A percentile compares a stretch with the other conserved stretches of the same genome.
Evolutionary conservation across 2,329 filamentous ascomycete genomes (phyloP).

Genomic region (Escovopsis sp.): DNA sequence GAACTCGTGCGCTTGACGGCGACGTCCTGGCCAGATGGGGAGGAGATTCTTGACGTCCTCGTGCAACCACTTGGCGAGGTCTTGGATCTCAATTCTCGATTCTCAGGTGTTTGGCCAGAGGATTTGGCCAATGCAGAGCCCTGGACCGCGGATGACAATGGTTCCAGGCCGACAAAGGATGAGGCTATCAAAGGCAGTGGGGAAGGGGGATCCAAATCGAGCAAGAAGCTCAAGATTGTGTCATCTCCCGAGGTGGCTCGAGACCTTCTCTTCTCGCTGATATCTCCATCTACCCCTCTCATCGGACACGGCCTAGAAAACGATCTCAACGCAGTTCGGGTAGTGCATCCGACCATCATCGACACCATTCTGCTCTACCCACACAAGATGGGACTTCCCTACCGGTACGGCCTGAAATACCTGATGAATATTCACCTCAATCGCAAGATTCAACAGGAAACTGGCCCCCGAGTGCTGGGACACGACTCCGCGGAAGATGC

Average conservation of each 20-base stretch:
- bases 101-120: slow-evolving; percentile 71
- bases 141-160: slow-evolving; percentile 23
- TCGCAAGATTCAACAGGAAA: slow-evolving; percentile 64
- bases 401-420: slow-evolving; percentile 61
- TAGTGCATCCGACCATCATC: slow-evolving; percentile 73
- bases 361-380: slow-evolving; percentile 80
- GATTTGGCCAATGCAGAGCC: slow-evolving; percentile 56
- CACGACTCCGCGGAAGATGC: slow-evolving; percentile 94
- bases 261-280: slow-evolving; percentile 57
- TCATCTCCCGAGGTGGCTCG: slow-evolving; percentile 62
- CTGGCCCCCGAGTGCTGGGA: slow-evolving; percentile 35
- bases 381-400: slow-evolving; percentile 60
- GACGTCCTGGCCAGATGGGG: slow-evolving; percentile 69
- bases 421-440: slow-evolving; percentile 58
- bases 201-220: slow-evolving; percentile 15
- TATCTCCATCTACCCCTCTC: slow-evolving; percentile 65
- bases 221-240: slow-evolving; percentile 52
- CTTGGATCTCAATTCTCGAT: slow-evolving; percentile 82
- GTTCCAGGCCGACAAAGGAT: slow-evolving; percentile 12
- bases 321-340: slow-evolving; percentile 71
- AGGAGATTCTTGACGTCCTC: slow-evolving; percentile 65
- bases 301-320: slow-evolving; percentile 94
- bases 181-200: slow-evolving; percentile 12
- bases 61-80: slow-evolving; percentile 74
- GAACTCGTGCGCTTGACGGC: slow-evolving; percentile 85